phyloP scores from a whole-genome alignment of 305 asterid genomes.

The Fraxinus dipetala region DNA sequence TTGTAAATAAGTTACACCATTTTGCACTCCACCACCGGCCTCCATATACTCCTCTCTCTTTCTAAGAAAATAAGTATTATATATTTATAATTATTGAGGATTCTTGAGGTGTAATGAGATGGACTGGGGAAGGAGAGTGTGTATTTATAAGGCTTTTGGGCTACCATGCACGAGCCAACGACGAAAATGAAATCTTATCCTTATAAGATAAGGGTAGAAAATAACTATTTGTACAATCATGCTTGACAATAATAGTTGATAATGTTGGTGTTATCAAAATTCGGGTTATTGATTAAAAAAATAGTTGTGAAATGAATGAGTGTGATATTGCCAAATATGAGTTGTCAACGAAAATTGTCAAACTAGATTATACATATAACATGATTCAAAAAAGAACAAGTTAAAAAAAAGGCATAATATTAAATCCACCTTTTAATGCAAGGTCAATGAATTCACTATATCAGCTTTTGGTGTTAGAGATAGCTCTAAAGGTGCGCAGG shows the following conservation, averaged over 20 bases:
- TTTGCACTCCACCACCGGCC: constrained; percentile 25
- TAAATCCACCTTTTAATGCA: background rate
- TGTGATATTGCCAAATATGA: no score
- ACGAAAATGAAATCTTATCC: background rate
- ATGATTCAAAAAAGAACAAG: background rate
- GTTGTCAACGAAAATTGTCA: no score
- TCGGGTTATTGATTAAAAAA: no score
- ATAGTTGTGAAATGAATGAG: no score
- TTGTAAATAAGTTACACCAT: constrained; percentile 21
- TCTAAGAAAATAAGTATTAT: background rate
- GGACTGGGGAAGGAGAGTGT: background rate
- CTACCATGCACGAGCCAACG: background rate
- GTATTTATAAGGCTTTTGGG: background rate
- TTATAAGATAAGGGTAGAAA: background rate
- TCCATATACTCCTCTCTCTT: constrained; percentile 28
- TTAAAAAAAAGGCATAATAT: background rate
- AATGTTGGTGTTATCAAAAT: no score
- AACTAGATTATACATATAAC: no score
- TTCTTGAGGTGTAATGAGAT: background rate
- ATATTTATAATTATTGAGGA: background rate
- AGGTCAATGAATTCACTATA: background rate
- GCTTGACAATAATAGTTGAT: no score
- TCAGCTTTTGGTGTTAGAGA: background rate
- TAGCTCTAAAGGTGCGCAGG: no score
- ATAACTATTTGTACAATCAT: background rate